These are phyloP conservation scores for Closterium sp. DNA, from an alignment of 139 green algal genomes.

Conservation along the genomic window DNA sequence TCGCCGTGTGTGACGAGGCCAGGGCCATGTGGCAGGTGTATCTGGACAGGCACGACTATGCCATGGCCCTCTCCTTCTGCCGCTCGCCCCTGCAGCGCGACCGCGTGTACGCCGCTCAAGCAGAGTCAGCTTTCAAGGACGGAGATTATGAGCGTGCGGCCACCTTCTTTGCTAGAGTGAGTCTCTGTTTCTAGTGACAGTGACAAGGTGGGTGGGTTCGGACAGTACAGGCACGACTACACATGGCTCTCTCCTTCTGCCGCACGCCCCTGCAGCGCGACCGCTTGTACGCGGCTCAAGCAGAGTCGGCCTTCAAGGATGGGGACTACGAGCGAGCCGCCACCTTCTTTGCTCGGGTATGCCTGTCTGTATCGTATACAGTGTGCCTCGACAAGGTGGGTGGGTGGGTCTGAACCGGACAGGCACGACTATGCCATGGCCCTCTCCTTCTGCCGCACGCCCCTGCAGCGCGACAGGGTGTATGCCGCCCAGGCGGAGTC, in stretches of 20 bases:
- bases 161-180: slow-evolving; percentile 49
- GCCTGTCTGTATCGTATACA: no score
- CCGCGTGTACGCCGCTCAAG: slow-evolving; percentile 40
- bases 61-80: slow-evolving; percentile 51
- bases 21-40: slow-evolving; percentile 16
- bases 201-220: no score
- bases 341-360: slow-evolving; percentile 49
- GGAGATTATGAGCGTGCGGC: slow-evolving; percentile 48
- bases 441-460: slow-evolving; percentile 47
- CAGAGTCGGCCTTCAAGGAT: slow-evolving; percentile 46
- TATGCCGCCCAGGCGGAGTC: slow-evolving; percentile 53
- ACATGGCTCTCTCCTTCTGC: slow-evolving; percentile 51
- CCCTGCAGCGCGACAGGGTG: slow-evolving; percentile 19
- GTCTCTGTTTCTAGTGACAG: no score
- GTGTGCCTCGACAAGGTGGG: no score
- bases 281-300: slow-evolving; percentile 33
- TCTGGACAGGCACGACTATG: slow-evolving; percentile 66
- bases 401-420: slow-evolving; percentile 61
- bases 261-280: slow-evolving; percentile 24
- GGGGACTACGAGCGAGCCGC: slow-evolving; percentile 47
- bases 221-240: slow-evolving; percentile 65
- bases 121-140: slow-evolving; percentile 46
- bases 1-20: no score
- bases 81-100: slow-evolving; percentile 21
- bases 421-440: slow-evolving; percentile 60